phyloP scores from a whole-genome alignment of 345 rosid genomes.

The Punica granatum region DNA sequence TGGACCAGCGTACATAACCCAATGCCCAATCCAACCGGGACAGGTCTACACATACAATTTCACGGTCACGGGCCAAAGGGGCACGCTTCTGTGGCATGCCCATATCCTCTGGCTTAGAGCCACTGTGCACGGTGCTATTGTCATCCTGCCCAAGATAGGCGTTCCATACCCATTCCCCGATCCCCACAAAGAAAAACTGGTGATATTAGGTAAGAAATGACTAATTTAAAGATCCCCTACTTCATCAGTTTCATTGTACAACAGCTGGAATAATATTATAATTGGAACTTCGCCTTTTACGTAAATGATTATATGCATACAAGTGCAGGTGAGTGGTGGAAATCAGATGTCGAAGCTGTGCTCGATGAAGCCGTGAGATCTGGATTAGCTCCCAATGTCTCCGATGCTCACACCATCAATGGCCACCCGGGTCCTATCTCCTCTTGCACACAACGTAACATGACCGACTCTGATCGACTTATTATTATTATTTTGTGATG shows the following conservation, averaged over 20 bases:
- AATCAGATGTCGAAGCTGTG: constrained; percentile 75
- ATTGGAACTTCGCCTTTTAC: too few relatives aligned
- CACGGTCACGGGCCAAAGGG: constrained; percentile 71
- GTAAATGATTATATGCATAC: not conserved
- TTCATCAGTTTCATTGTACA: too few relatives aligned
- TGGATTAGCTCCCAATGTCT: constrained; percentile 75
- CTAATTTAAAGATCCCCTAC: too few relatives aligned
- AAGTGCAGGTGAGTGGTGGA: constrained; percentile 87
- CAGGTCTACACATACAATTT: constrained; percentile 63
- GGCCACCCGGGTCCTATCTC: constrained; percentile 58
- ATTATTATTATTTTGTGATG: too few relatives aligned
- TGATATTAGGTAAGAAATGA: constrained; percentile 37
- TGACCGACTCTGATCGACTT: not conserved
- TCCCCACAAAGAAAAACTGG: constrained; percentile 52
- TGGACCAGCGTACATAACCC: constrained; percentile 90
- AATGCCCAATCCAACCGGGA: constrained; percentile 81
- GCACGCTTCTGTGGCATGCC: constrained; percentile 81
- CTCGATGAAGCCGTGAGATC: constrained; percentile 60
- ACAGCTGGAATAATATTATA: too few relatives aligned
- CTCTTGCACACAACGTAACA: constrained; percentile 49
- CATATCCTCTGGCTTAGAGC: constrained; percentile 94
- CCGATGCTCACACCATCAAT: constrained; percentile 90
- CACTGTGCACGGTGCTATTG: constrained; percentile 80
- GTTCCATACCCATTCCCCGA: constrained; percentile 84
- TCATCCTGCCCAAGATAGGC: constrained; percentile 69